Conservation (phyloP, 352 stramenopile species). For the Globisporangium camurandrum region DNA sequence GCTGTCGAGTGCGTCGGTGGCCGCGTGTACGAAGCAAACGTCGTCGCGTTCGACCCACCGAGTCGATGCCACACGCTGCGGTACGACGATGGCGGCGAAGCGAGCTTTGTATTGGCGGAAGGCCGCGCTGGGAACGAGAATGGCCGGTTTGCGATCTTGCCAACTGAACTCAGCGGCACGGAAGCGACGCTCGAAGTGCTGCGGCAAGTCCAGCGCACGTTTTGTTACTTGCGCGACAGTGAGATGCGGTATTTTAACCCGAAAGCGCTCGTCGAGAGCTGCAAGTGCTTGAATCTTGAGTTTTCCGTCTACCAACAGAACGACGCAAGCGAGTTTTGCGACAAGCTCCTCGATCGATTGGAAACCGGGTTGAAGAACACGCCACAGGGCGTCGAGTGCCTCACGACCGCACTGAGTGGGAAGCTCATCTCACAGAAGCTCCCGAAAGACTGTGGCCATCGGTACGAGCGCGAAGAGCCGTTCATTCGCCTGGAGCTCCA, state of each 20-base stretch:
- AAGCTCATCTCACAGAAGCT: conserved; percentile 88
- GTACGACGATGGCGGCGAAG: conserved; percentile 87
- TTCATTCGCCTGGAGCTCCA: conserved; percentile 97
- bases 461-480: conserved; percentile 95
- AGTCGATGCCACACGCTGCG: conserved; percentile 73
- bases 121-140: conserved; percentile 95
- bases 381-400: conserved; percentile 67
- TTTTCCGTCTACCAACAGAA: conserved; percentile 99
- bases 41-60: conserved; percentile 81
- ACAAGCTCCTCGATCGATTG: conserved; percentile 97
- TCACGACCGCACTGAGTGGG: conserved; percentile 66
- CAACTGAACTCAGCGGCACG: conserved; percentile 62
- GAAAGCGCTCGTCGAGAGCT: conserved; percentile 86
- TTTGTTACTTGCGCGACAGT: conserved; percentile 82
- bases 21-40: conserved; percentile 90
- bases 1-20: conserved; percentile 92
- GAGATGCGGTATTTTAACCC: conserved; percentile 83
- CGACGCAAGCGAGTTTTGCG: conserved; percentile 98
- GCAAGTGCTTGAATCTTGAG: conserved; percentile 85
- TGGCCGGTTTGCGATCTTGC: conserved; percentile 87
- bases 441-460: conserved; percentile 83
- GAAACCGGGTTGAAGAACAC: conserved; percentile 93
- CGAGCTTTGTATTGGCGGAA: conserved; percentile 85
- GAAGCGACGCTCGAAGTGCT: conserved; percentile 85
- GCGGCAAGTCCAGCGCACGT: conserved; percentile 85